A percentile compares a stretch with the other conserved stretches of the same genome.
Evolutionary conservation across 2,329 filamentous ascomycete genomes (phyloP).

Genomic region (Pseudogymnoascus sp.): DNA sequence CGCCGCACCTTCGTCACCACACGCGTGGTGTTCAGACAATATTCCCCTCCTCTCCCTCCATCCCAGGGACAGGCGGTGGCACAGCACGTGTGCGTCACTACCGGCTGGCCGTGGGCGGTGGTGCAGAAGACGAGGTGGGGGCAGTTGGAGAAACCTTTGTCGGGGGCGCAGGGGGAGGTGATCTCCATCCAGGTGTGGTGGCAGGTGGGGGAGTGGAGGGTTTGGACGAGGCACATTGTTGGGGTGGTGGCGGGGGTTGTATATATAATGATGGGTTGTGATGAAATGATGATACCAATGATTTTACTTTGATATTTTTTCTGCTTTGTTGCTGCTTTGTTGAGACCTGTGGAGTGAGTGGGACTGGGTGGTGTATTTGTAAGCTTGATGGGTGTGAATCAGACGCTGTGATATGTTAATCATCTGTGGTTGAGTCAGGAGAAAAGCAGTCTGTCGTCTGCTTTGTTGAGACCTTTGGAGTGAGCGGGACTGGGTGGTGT

Average conservation of each 20-base stretch:
- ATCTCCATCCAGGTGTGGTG: not conserved
- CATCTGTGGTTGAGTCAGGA: no score
- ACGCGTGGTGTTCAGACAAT: not conserved
- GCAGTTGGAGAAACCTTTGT: not conserved
- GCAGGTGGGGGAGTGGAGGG: not conserved
- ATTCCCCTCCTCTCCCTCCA: not conserved
- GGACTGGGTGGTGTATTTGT: no score
- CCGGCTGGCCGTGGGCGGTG: no score
- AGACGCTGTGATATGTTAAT: no score
- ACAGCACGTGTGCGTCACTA: not conserved
- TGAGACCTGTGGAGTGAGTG: not conserved
- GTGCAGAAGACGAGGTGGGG: not conserved
- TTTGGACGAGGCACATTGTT: not conserved
- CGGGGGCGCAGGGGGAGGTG: not conserved
- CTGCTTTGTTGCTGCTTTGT: not conserved
- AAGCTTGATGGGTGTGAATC: no score
- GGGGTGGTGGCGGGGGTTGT: not conserved
- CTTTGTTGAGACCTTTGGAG: not conserved
- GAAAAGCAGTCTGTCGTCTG: not conserved
- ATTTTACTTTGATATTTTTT: not conserved
- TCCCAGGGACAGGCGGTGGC: not conserved
- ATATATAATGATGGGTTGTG: not conserved
- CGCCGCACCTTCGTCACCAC: not conserved
- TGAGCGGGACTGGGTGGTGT: not conserved
- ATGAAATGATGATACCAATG: not conserved